phyloP scores from a whole-genome alignment of 2,329 filamentous ascomycete species.

The Microdochium paspali region DNA sequence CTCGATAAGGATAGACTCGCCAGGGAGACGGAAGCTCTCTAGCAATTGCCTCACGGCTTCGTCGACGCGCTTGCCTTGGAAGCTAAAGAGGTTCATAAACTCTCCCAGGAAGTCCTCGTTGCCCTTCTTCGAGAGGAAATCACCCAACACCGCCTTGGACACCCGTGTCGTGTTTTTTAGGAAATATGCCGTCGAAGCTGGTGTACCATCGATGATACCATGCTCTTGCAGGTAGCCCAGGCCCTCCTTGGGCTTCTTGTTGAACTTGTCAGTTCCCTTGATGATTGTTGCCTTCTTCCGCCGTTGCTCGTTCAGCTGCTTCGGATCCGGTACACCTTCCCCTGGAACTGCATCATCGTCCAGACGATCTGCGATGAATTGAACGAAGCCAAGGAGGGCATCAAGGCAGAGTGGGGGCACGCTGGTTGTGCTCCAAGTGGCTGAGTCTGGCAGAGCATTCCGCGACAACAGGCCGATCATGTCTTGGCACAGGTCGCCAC shows the following conservation, averaged over 20 bases:
- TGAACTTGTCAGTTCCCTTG: conserved; percentile 82
- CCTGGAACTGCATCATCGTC: conserved; percentile 52
- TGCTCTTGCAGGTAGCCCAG: conserved; percentile 78
- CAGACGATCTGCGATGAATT: conserved; percentile 82
- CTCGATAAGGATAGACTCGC: conserved; percentile 87
- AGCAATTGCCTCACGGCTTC: conserved; percentile 83
- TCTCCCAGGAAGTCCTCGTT: conserved; percentile 79
- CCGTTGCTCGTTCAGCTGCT: conserved; percentile 59
- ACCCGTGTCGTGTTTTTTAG: conserved; percentile 79
- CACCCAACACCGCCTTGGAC: conserved; percentile 84
- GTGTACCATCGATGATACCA: conserved; percentile 75
- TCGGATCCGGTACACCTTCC: conserved; percentile 58
- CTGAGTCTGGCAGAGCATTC: conserved; percentile 93
- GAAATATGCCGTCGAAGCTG: conserved; percentile 74
- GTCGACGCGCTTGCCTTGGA: conserved; percentile 75
- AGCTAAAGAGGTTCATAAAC: conserved; percentile 84
- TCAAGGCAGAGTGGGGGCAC: conserved; percentile 92
- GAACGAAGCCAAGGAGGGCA: conserved; percentile 80
- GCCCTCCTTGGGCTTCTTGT: conserved; percentile 85
- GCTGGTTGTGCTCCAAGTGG: conserved; percentile 97
- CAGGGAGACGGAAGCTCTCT: conserved; percentile 85
- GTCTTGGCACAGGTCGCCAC: conserved; percentile 88
- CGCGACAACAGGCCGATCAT: conserved; percentile 86
- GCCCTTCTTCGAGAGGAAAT: conserved; percentile 84
- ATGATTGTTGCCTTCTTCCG: conserved; percentile 82